Percentiles rank a stretch among this genome's conserved stretches.
These are phyloP conservation scores for Fomitopsis palustris DNA, from an alignment of 1,284 basidiomycete genomes.

Conservation along the genomic window DNA sequence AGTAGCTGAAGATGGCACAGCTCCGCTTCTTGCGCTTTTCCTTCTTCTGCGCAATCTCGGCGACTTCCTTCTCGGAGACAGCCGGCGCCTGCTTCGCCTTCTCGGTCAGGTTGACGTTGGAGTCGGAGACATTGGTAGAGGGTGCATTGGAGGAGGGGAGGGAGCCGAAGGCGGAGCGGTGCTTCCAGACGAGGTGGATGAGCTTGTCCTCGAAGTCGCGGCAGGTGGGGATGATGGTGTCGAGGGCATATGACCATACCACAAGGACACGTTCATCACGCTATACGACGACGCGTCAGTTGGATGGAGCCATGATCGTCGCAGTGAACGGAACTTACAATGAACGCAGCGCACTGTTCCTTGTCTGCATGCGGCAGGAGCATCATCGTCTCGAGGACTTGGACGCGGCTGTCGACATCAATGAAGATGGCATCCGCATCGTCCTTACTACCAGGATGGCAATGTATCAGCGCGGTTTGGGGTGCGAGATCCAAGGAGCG, in stretches of 20 bases:
- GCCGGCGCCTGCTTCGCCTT: constrained; percentile 23
- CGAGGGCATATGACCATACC: constrained; percentile 76
- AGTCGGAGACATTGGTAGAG: constrained; percentile 38
- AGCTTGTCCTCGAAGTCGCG: constrained; percentile 72
- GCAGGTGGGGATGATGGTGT: constrained; percentile 61
- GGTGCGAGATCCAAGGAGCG: constrained; percentile 12
- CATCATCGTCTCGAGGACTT: constrained; percentile 60
- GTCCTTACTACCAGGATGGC: constrained; percentile 37
- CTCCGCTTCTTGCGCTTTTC: constrained; percentile 23
- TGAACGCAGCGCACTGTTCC: constrained; percentile 83
- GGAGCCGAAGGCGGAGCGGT: constrained; percentile 37
- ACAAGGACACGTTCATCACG: constrained; percentile 72
- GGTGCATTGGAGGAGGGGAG: constrained; percentile 33
- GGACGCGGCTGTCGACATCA: constrained; percentile 56
- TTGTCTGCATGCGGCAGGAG: constrained; percentile 70
- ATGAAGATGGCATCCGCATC: constrained; percentile 53
- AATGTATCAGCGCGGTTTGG: background rate
- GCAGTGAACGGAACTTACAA: constrained; percentile 39
- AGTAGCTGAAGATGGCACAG: constrained; percentile 35
- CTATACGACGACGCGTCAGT: constrained; percentile 28
- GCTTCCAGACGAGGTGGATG: constrained; percentile 78
- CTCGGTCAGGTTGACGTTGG: constrained; percentile 50
- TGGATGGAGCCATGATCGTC: background rate
- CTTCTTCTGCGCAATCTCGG: constrained; percentile 32
- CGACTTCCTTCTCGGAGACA: constrained; percentile 19